A percentile compares a stretch with the other conserved stretches of the same genome.
phyloP scores from a whole-genome alignment of 2,329 filamentous ascomycete genomes.

The Pyricularia sp. region DNA sequence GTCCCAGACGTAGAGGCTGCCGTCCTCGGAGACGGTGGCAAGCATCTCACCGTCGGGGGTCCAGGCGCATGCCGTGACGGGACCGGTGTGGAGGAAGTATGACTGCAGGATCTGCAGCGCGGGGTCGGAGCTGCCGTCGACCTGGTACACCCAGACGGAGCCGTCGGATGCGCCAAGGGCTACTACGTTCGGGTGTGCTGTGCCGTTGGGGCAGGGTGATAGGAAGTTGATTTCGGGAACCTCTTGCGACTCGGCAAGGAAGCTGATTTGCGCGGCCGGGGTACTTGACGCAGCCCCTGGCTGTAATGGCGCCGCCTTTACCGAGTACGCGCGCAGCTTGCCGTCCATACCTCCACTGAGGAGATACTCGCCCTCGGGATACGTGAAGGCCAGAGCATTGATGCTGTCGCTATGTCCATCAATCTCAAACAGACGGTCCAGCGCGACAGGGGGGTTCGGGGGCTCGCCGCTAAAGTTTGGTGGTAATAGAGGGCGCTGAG shows the following conservation, averaged over 20 bases:
- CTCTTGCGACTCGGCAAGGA: slow-evolving; percentile 69
- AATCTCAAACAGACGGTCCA: slow-evolving; percentile 57
- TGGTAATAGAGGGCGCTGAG: slow-evolving; percentile 56
- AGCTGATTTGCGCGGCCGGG: slow-evolving; percentile 31
- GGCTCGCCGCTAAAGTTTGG: slow-evolving; percentile 59
- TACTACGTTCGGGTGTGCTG: slow-evolving; percentile 60
- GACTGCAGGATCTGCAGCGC: slow-evolving; percentile 74
- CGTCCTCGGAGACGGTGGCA: slow-evolving; percentile 80
- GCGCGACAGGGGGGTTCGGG: slow-evolving; percentile 36
- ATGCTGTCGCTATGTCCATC: slow-evolving; percentile 90
- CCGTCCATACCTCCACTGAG: slow-evolving; percentile 85
- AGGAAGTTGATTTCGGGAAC: slow-evolving; percentile 96
- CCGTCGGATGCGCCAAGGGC: slow-evolving; percentile 84
- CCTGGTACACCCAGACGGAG: slow-evolving; percentile 89
- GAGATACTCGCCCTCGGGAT: slow-evolving; percentile 69
- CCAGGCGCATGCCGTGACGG: slow-evolving; percentile 86
- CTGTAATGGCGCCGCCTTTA: slow-evolving; percentile 25
- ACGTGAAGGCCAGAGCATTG: slow-evolving; percentile 73
- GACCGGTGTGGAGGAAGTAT: slow-evolving; percentile 78
- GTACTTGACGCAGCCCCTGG: slow-evolving; percentile 22
- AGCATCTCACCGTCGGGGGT: slow-evolving; percentile 75
- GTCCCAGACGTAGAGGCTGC: slow-evolving; percentile 84
- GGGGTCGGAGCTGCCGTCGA: slow-evolving; percentile 46
- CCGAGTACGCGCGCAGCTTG: slow-evolving; percentile 57
- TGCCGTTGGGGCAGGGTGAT: slow-evolving; percentile 53